A percentile compares a stretch with the other conserved stretches of the same genome.
These are phyloP conservation scores for Fusarium sp. DNA, from an alignment of 2,329 filamentous ascomycete species.

Conservation along the genomic window DNA sequence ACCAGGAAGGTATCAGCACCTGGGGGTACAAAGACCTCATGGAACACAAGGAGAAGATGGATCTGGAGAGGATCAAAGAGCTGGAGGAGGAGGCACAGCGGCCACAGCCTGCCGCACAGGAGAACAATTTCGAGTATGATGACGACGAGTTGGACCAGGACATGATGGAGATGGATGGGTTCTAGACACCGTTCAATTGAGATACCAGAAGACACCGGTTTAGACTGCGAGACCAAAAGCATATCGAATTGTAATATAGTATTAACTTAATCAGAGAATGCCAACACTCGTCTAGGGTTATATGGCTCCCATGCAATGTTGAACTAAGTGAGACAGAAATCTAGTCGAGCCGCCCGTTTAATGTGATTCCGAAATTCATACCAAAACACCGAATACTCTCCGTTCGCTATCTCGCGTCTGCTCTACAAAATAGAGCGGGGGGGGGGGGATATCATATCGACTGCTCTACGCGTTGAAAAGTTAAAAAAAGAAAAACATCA, in stretches of 20 bases:
- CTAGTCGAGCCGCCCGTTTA: not conserved
- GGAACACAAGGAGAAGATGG: constrained; percentile 79
- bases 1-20: constrained; percentile 92
- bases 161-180: constrained; percentile 64
- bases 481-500: not conserved
- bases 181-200: constrained; percentile 33
- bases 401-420: constrained; percentile 1
- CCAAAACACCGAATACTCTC: constrained; percentile 2
- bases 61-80: constrained; percentile 74
- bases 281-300: not conserved
- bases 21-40: constrained; percentile 87
- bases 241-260: constrained; percentile 20
- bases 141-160: constrained; percentile 64
- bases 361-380: not conserved
- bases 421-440: not conserved
- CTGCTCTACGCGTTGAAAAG: not conserved
- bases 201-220: not conserved
- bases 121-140: constrained; percentile 62
- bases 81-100: constrained; percentile 59
- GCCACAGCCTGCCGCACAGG: constrained; percentile 26
- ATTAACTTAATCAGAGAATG: constrained; percentile 11
- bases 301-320: not conserved
- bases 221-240: constrained; percentile 2
- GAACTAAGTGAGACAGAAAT: not conserved
- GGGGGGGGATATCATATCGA: not conserved